phyloP scores from a whole-genome alignment of 768 basidiomycete genomes.

The Sarcodon sp. region DNA sequence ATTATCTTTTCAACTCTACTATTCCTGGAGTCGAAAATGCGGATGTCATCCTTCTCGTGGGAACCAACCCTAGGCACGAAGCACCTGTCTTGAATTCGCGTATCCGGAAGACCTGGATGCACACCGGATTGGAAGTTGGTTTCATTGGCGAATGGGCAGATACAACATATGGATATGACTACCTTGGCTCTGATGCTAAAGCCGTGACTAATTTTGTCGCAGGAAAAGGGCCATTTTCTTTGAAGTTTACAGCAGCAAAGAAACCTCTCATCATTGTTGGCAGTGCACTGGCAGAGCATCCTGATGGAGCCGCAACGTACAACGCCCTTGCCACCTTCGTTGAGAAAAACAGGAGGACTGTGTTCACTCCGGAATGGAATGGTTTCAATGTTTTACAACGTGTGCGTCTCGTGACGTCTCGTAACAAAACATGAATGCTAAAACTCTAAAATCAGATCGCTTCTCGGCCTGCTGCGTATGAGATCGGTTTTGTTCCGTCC shows the following conservation, averaged over 20 bases:
- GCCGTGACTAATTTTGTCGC: conserved; percentile 66
- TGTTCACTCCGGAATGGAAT: conserved; percentile 89
- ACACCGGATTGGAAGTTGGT: conserved; percentile 76
- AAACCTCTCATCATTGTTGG: conserved; percentile 90
- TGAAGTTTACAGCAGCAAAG: conserved; percentile 83
- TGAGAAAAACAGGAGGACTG: conserved; percentile 56
- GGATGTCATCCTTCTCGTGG: conserved; percentile 86
- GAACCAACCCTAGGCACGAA: conserved; percentile 95
- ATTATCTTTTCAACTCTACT: conserved; percentile 92
- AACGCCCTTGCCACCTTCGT: conserved; percentile 72
- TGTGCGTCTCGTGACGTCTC: conserved; percentile 31
- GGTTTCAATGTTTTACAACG: conserved; percentile 90
- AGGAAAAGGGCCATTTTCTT: conserved; percentile 68
- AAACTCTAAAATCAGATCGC: conserved; percentile 43
- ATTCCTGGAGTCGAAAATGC: conserved; percentile 87
- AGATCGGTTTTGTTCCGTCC: conserved; percentile 87
- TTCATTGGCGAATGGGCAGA: conserved; percentile 86
- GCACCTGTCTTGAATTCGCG: conserved; percentile 96
- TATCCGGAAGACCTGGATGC: conserved; percentile 89
- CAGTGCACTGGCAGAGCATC: conserved; percentile 73
- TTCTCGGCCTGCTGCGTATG: conserved; percentile 89
- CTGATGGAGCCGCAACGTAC: conserved; percentile 70
- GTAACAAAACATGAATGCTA: not conserved
- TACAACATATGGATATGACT: conserved; percentile 87
- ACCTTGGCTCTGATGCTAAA: conserved; percentile 68